Conservation (phyloP, 176 grass and related monocot species). For the Cenchrus fungigraminus region DNA sequence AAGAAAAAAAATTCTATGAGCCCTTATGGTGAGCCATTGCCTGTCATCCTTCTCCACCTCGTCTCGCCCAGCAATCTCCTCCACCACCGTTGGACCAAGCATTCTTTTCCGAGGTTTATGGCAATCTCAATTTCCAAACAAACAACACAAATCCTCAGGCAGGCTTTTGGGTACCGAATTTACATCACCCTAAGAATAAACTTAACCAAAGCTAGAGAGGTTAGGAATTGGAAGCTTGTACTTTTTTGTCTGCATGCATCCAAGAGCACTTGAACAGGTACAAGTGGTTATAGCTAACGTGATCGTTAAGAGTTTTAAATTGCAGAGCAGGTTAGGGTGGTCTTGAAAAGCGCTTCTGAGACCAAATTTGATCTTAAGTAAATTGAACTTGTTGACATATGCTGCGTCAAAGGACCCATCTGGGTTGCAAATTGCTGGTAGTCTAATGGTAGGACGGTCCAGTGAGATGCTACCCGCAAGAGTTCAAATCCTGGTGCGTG, state of each 20-base stretch:
- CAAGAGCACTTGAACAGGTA: conserved; percentile 25
- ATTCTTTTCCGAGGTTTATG: background rate
- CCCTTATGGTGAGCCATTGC: too few species aligned
- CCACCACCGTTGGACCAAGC: too few species aligned
- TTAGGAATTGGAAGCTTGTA: conserved; percentile 29
- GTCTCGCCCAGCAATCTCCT: too few species aligned
- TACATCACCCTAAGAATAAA: conserved; percentile 6
- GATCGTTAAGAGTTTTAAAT: conserved; percentile 36
- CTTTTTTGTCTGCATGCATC: conserved; percentile 29
- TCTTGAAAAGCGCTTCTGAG: background rate
- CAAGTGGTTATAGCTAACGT: conserved; percentile 54
- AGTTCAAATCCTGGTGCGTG: too few species aligned
- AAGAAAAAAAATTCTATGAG: too few species aligned
- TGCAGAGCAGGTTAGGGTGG: conserved; percentile 18
- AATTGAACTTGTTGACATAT: background rate
- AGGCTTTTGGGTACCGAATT: background rate
- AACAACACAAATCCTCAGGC: background rate
- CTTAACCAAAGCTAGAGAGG: background rate
- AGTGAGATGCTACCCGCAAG: too few species aligned
- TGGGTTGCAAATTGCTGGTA: background rate
- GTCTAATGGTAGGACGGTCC: too few species aligned
- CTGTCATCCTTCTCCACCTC: too few species aligned
- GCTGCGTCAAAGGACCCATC: background rate
- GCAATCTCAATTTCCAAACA: background rate
- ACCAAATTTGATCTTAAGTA: background rate